A percentile compares a stretch with the other conserved stretches of the same genome.
Evolutionary conservation across 352 stramenopile species (phyloP).

Genomic region (Pythium guiyangense): DNA sequence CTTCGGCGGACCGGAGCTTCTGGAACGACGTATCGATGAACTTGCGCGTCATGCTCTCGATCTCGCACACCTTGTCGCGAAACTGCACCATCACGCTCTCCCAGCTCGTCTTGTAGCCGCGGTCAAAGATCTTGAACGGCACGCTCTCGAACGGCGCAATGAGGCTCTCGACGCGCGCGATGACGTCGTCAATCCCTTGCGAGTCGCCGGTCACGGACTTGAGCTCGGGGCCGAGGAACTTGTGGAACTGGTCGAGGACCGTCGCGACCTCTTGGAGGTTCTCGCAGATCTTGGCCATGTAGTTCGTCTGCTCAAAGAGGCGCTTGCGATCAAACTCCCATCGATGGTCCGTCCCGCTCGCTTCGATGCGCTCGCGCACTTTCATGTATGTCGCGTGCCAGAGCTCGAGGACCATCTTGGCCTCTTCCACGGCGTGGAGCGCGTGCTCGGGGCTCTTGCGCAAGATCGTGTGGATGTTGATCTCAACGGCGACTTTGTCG

Average conservation of each 20-base stretch:
- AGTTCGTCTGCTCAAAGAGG: constrained; percentile 95
- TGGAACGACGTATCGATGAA: constrained; percentile 97
- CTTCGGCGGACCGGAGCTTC: constrained; percentile 92
- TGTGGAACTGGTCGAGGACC: constrained; percentile 93
- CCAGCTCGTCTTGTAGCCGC: constrained; percentile 93
- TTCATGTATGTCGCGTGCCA: constrained; percentile 96
- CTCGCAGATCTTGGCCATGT: constrained; percentile 95
- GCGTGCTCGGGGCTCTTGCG: constrained; percentile 70
- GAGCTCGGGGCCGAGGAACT: constrained; percentile 94
- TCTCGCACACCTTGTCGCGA: constrained; percentile 90
- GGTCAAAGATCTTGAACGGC: constrained; percentile 93
- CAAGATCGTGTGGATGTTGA: constrained; percentile 91
- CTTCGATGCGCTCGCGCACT: constrained; percentile 92
- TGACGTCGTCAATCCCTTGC: constrained; percentile 93
- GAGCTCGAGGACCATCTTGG: constrained; percentile 89
- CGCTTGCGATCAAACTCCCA: constrained; percentile 96
- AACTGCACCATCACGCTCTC: constrained; percentile 94
- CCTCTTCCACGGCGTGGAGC: constrained; percentile 84
- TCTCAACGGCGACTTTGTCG: constrained; percentile 89
- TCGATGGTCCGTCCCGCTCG: constrained; percentile 90
- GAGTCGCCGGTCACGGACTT: constrained; percentile 94
- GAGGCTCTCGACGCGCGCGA: constrained; percentile 79
- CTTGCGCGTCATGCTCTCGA: constrained; percentile 92
- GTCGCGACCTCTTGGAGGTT: constrained; percentile 92
- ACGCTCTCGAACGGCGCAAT: constrained; percentile 87